Evolutionary conservation across 169 alveolate species (phyloP), one percentile per base, ranked within the genome.

Genomic region (Cyclospora cayetanensis): DNA sequence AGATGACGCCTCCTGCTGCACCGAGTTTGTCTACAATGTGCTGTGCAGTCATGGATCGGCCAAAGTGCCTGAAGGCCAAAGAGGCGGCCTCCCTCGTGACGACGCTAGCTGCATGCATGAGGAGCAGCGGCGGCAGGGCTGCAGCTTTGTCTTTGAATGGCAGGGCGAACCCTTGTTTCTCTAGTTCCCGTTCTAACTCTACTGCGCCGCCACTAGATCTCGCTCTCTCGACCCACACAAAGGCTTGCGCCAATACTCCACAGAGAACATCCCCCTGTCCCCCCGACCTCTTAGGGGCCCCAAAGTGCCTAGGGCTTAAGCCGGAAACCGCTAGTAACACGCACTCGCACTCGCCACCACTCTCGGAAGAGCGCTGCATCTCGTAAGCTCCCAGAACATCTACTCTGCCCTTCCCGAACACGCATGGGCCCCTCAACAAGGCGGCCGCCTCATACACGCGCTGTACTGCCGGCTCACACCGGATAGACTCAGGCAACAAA

Each of bases 251-350:
- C 15, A 86, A 55, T 2, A 86, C 85, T 9, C 92, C 92, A 20
- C 74, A 29, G 15, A 86, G 84, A 9, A 86, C 53, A 42, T 86
- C 92, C 0, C 92, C 92, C 53, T 86, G 92, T 3, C 92, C 92
- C 11, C 92, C 92, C 0, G 92, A 86, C 25, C 92, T 43, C 63
- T 86, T 86, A 15, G 92, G 92, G 25, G 84, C 66, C 34, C 92
- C 72, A 3, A 35, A n/a, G 53, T 5, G 20, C 9, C 70, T 39
- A 1, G 74, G 9, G 39, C 27, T 34, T 4, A 76, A 72, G 50
- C 92, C 43, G 0, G 74, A 70, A 15, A 63, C 85, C 4, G 66
- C 60, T 29, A 74, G n/a, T 2, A 65, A 55, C 5, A 60, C 55
- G 60, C 35, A 31, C 50, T 27, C 68, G 15, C 74, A n/a, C 35